Evolutionary conservation across 2,329 filamentous ascomycete species (phyloP).

Genomic region (Epichloe coenophiala): DNA sequence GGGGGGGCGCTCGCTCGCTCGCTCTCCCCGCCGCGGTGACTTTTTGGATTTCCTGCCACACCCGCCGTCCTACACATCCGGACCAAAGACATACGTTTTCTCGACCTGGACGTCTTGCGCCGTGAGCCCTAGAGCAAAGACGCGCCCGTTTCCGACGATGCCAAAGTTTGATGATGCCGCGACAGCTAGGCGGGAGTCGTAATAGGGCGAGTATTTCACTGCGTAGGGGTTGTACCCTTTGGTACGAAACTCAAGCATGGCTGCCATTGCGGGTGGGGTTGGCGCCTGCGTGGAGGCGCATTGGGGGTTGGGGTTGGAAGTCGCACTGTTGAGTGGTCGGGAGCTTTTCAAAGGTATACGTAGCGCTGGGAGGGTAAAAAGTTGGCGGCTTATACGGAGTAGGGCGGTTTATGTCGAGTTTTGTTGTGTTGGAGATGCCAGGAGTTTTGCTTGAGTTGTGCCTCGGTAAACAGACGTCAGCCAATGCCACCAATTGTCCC

Average conservation of each 20-base stretch:
- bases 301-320: constrained; percentile 8
- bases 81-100: constrained; percentile 47
- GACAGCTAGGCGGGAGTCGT: constrained; percentile 86
- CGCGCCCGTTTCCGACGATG: constrained; percentile 84
- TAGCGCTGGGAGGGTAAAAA: not conserved
- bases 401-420: not conserved
- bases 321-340: not conserved
- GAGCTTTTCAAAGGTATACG: not conserved
- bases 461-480: constrained; percentile 3
- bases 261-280: constrained; percentile 23
- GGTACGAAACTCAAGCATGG: constrained; percentile 90
- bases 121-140: constrained; percentile 75
- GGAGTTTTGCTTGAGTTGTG: constrained; percentile 11
- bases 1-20: no score
- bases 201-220: constrained; percentile 97
- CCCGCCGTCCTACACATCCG: no score
- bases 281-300: constrained; percentile 8
- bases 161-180: constrained; percentile 90
- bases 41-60: no score
- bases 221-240: constrained; percentile 91
- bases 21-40: no score
- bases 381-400: not conserved
- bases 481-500: not conserved
- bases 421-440: not conserved
- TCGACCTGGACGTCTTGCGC: constrained; percentile 71